Base-by-base conservation (phyloP, 1,139 yeast genomes). In the Suhomyces terraborum region DNA sequence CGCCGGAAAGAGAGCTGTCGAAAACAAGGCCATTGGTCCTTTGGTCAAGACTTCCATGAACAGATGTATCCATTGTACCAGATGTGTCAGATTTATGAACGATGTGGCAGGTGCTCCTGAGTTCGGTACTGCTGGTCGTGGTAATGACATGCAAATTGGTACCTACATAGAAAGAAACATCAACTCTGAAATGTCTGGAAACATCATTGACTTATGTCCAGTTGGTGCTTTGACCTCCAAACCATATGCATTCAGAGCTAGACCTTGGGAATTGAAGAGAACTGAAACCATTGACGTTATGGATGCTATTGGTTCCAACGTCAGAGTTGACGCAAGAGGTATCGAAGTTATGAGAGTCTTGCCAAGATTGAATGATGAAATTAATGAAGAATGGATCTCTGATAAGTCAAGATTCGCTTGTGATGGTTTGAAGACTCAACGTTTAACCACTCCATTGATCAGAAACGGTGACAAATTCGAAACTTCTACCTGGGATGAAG, bases 21-120 rank as follows among this genome's bases (percentile, higher is more conserved):
- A 87, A 68, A 88, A 88, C 71, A 88, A 88, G 69, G 88, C 91
- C 49, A 80, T 88, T 62, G 96, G 96, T 31, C 96, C 96, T 4
- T 75, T 88, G 58, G 85, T 88, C 57, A 88, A 88, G 70, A 88
- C 96, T 36, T 82, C 91, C 36, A 88, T 88, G 96, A 88, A 88
- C 70, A 79, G 96, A 67, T 88, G 96, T 69, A 88, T 88, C 57
- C 96, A 88, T 67, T 88, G 96, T 70, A 88, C 96, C 21, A 79
- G 96, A 64, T 88, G 96, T 75, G 89, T 88, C 26, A 80, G 96
- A 61, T 88, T 88, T 66, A 75, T 89, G 75, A 88, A 88, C 65
- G 96, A 88, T 61, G 84, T 88, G 50, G 96, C 96, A 31, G 96
- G 96, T 52, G 94, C 95, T 25, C 91, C 95, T 20, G 96, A 88